Conservation (phyloP, 257 asterid species). For the Solanum bukasovii region DNA sequence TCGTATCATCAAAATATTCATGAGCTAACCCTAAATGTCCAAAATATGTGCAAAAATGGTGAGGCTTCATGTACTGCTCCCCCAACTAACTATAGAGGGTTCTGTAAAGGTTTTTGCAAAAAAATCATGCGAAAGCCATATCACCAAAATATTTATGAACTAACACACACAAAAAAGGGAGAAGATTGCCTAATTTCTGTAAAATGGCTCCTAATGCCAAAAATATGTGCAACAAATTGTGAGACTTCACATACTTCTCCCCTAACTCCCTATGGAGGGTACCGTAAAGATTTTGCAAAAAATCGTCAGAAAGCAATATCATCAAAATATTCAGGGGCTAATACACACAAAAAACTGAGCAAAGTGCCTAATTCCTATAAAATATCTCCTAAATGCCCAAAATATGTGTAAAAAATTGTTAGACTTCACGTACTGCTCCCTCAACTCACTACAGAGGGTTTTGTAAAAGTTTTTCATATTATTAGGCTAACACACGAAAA, state of each 20-base stretch:
- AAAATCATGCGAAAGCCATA: too few species aligned
- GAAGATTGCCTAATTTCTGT: too few species aligned
- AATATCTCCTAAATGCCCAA: background rate
- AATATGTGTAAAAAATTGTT: background rate
- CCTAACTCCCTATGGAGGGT: background rate
- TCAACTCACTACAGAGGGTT: too few species aligned
- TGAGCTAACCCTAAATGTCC: background rate
- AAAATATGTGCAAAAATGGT: background rate
- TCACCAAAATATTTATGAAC: background rate
- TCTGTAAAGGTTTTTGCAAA: too few species aligned
- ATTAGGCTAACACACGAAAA: too few species aligned
- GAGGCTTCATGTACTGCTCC: background rate
- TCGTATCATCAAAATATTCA: background rate
- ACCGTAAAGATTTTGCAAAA: too few species aligned
- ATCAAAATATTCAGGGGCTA: too few species aligned
- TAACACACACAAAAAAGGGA: too few species aligned
- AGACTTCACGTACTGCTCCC: too few species aligned
- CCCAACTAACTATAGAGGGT: background rate
- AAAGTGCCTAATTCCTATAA: background rate
- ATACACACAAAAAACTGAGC: background rate
- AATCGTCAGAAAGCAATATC: too few species aligned
- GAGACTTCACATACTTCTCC: background rate
- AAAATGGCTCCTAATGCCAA: background rate
- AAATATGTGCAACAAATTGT: too few species aligned
- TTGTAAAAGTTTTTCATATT: too few species aligned